Conservation (phyloP, 495 filamentous ascomycete species). For the Annulohypoxylon maeteangense region DNA sequence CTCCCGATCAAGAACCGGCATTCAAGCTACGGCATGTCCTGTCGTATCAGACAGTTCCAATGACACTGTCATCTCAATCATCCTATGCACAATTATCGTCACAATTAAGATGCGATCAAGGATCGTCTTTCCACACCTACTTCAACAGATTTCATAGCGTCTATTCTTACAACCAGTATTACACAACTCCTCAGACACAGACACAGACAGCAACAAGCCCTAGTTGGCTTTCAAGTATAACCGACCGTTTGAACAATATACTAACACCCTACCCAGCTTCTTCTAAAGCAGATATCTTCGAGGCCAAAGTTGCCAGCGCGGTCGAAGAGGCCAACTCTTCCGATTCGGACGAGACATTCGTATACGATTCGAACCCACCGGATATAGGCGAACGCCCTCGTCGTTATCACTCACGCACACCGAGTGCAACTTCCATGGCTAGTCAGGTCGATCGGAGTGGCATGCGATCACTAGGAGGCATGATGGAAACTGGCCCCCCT, state of each 20-base stretch:
- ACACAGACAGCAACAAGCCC: slow-evolving; percentile 25
- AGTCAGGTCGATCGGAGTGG: slow-evolving; percentile 80
- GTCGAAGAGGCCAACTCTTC: slow-evolving; percentile 93
- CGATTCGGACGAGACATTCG: slow-evolving; percentile 97
- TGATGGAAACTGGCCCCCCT: slow-evolving; percentile 72
- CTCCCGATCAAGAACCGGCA: slow-evolving; percentile 43
- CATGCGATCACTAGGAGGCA: slow-evolving; percentile 66
- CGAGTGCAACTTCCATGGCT: slow-evolving; percentile 90
- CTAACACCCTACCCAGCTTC: slow-evolving; percentile 75
- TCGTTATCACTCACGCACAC: slow-evolving; percentile 92
- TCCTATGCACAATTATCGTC: background rate
- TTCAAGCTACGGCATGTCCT: slow-evolving; percentile 50
- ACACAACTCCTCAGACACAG: background rate
- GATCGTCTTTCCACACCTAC: slow-evolving; percentile 47
- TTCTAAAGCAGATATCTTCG: slow-evolving; percentile 97
- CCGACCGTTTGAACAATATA: slow-evolving; percentile 56
- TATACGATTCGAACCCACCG: slow-evolving; percentile 98
- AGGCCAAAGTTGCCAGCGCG: slow-evolving; percentile 93
- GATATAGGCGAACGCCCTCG: slow-evolving; percentile 80
- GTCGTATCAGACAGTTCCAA: slow-evolving; percentile 51
- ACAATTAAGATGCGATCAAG: slow-evolving; percentile 51
- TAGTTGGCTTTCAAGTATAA: slow-evolving; percentile 45
- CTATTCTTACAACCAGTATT: background rate
- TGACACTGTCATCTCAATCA: background rate
- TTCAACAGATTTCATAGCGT: slow-evolving; percentile 11